A percentile compares a stretch with the other conserved stretches of the same genome.
phyloP scores from a whole-genome alignment of 1,284 basidiomycete species.

The Marasmius oreades region DNA sequence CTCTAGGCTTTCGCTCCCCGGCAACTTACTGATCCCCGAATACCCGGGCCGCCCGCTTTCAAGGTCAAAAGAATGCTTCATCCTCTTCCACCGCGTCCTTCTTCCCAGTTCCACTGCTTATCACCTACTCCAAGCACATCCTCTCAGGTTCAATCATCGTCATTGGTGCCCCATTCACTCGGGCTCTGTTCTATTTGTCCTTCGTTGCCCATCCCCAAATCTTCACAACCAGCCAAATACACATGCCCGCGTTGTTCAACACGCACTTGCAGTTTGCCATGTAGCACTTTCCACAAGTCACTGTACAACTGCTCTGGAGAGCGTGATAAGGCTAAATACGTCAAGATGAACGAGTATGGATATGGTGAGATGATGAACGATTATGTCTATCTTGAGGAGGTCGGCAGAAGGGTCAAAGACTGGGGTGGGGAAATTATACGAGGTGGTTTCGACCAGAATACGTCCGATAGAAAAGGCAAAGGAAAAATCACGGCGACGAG shows the following conservation, averaged over 20 bases:
- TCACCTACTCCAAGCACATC: background rate
- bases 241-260: conserved; percentile 76
- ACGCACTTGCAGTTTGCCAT: conserved; percentile 71
- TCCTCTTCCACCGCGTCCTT: background rate
- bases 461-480: conserved; percentile 10
- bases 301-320: conserved; percentile 65
- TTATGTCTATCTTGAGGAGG: conserved; percentile 79
- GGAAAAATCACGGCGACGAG: background rate
- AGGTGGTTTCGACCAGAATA: conserved; percentile 40
- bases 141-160: background rate
- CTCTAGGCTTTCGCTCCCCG: no score
- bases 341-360: conserved; percentile 76
- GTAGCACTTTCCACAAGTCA: conserved; percentile 70
- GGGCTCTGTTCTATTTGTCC: background rate
- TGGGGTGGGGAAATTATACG: conserved; percentile 71
- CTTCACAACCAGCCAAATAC: conserved; percentile 49
- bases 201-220: background rate
- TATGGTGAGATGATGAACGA: conserved; percentile 85
- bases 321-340: conserved; percentile 70
- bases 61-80: background rate
- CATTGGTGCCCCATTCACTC: background rate
- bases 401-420: conserved; percentile 64
- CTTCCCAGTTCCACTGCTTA: no score
- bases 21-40: no score
- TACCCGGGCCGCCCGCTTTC: no score